Conservation (phyloP, 441 rosid genomes). For the Adansonia madagascariensis region DNA sequence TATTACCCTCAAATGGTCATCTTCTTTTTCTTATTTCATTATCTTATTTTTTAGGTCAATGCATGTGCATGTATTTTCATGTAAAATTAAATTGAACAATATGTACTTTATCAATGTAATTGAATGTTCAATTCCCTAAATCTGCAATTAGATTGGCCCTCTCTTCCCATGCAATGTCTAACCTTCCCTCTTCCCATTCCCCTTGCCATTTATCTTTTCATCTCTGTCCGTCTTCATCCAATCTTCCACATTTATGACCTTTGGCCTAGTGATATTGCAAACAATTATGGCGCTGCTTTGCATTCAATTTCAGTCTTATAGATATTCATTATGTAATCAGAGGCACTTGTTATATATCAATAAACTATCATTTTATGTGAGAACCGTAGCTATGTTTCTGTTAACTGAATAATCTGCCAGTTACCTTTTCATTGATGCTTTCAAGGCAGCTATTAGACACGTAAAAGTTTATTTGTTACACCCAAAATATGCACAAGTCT, state of each 20-base stretch:
- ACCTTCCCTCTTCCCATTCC: not conserved
- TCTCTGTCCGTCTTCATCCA: not conserved
- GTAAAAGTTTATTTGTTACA: not conserved
- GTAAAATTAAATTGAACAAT: not conserved
- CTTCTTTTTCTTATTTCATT: not conserved
- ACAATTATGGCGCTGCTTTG: not conserved
- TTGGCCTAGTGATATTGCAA: not conserved
- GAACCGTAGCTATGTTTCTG: not conserved
- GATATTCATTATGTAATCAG: not conserved
- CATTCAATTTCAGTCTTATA: not conserved
- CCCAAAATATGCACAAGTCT: not conserved
- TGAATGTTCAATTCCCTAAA: not conserved
- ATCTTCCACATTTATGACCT: not conserved
- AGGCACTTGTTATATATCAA: not conserved
- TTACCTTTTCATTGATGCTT: not conserved
- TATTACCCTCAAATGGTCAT: constrained; percentile 8
- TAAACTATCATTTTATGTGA: not conserved
- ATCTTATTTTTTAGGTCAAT: not conserved
- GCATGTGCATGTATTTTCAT: not conserved
- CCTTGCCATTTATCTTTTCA: no score
- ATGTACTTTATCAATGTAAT: not conserved
- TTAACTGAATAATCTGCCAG: not conserved
- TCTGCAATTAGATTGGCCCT: not conserved
- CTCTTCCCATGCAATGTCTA: not conserved
- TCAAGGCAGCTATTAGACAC: not conserved